Evolutionary conservation across 2,329 filamentous ascomycete genomes (phyloP), one percentile per base, ranked within the genome.

Genomic region (Alternaria triticimaculans): DNA sequence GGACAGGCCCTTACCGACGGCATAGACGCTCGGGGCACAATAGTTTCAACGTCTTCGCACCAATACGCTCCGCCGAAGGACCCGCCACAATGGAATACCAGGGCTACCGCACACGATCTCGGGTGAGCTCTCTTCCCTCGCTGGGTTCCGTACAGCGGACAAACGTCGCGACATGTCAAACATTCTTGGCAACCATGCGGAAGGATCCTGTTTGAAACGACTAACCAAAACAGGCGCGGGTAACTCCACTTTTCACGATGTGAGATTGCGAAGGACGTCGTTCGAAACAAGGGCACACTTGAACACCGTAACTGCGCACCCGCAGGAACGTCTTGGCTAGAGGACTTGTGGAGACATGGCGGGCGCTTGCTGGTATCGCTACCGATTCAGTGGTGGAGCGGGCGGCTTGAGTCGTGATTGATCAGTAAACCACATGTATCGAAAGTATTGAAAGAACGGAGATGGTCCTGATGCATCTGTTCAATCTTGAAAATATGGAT

Each of bases 141-240:
- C 44, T 33, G 56, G 65, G 65, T 60, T 51, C 45, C 55, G 49
- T 48, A 41, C 41, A 53, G 18, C 30, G 28, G 60, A 26, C 20
- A 33, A 54, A 53, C 30, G 58, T 67, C 53, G 58, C 37, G 63
- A 53, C 30, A 45, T 50, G 48, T 60, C 25, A 15, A 62, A 28
- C 26, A 20, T 20, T 18, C 25, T 66, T 44, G 62, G 67, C 55
- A 37, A 43, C 50, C 41, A 56, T 45, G 58, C 61, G 50, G 54
- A 30, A 63, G 60, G 56, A 64, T 64, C 64, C 60, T 62, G 57
- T 66, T 70, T 66, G 66, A 68, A 66, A 68, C 66, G 10, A 54
- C 63, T 68, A 71, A 57, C 63, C 59, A 23, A 30, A 56, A 58
- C 20, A 26, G 55, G 48, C 10, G 51, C 33, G 37, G 28, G 7